These are phyloP conservation scores for Saccharata proteae DNA, from an alignment of 2,329 filamentous ascomycete genomes.

Conservation along the genomic window DNA sequence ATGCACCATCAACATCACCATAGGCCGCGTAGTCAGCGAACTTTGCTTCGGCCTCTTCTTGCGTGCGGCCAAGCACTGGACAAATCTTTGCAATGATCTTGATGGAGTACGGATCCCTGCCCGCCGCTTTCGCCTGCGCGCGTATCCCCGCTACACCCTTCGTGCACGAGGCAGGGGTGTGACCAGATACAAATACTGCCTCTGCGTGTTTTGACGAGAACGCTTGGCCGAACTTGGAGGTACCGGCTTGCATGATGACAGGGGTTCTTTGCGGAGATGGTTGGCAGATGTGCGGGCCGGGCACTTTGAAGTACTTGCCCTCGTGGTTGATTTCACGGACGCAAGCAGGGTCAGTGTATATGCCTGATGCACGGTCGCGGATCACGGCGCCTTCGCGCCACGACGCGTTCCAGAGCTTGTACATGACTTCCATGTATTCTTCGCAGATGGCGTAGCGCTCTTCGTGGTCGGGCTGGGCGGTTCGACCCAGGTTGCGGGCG, in stretches of 20 bases:
- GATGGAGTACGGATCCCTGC: constrained; percentile 47
- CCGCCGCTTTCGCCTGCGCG: constrained; percentile 39
- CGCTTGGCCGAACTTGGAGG: constrained; percentile 50
- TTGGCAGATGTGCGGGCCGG: constrained; percentile 53
- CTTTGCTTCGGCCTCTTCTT: constrained; percentile 55
- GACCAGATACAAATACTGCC: constrained; percentile 56
- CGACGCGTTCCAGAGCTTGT: constrained; percentile 56
- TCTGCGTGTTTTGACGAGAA: constrained; percentile 62
- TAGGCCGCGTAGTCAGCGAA: constrained; percentile 49
- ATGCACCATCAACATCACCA: constrained; percentile 52
- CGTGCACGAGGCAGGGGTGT: constrained; percentile 48
- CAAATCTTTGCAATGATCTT: constrained; percentile 58
- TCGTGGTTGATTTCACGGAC: constrained; percentile 55
- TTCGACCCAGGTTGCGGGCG: constrained; percentile 48
- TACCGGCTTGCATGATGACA: constrained; percentile 58
- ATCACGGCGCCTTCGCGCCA: constrained; percentile 57
- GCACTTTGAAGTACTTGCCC: constrained; percentile 51
- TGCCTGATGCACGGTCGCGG: constrained; percentile 43
- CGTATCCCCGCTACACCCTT: constrained; percentile 53
- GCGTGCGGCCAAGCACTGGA: constrained; percentile 51
- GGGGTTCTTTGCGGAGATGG: constrained; percentile 58
- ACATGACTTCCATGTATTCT: constrained; percentile 52
- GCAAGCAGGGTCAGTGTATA: constrained; percentile 47
- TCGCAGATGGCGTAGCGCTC: constrained; percentile 52
- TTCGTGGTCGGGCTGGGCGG: constrained; percentile 50